Evolutionary conservation across 148 eudicot genomes (phyloP).

Genomic region (Chenopodium formosanum): DNA sequence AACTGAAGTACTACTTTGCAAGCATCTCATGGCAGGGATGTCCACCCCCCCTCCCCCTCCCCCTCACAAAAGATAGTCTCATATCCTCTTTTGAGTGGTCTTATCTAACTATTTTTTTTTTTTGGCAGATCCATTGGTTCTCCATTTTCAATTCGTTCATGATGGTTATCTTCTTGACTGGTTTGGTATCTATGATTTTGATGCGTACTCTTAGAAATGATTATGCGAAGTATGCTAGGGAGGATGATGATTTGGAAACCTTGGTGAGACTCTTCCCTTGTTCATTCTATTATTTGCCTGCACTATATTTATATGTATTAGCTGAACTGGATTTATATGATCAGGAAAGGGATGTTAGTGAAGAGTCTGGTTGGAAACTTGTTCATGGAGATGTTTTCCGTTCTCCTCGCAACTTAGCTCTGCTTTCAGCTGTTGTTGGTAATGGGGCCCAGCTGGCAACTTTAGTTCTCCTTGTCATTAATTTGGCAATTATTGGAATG

Average conservation of each 20-base stretch:
- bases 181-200: conserved; percentile 88
- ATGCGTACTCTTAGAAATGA: conserved; percentile 96
- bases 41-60: no score
- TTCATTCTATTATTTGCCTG: neutral
- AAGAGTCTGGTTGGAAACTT: conserved; percentile 87
- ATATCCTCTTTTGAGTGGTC: neutral
- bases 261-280: conserved; percentile 45
- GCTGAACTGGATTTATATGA: conserved; percentile 12
- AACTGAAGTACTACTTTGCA: no score
- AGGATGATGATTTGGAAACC: conserved; percentile 92
- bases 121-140: conserved; percentile 94
- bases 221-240: conserved; percentile 96
- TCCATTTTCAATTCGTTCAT: conserved; percentile 95
- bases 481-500: conserved; percentile 80
- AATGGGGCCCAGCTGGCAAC: conserved; percentile 86
- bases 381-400: conserved; percentile 92
- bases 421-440: conserved; percentile 78
- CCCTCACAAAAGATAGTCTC: no score
- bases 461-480: conserved; percentile 82
- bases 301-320: conserved; percentile 4
- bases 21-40: no score
- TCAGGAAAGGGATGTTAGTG: conserved; percentile 90
- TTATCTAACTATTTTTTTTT: conserved; percentile 3
- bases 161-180: conserved; percentile 99
- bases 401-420: conserved; percentile 62